phyloP scores from a whole-genome alignment of 352 stramenopile genomes.

The Globisporangium nagaii region DNA sequence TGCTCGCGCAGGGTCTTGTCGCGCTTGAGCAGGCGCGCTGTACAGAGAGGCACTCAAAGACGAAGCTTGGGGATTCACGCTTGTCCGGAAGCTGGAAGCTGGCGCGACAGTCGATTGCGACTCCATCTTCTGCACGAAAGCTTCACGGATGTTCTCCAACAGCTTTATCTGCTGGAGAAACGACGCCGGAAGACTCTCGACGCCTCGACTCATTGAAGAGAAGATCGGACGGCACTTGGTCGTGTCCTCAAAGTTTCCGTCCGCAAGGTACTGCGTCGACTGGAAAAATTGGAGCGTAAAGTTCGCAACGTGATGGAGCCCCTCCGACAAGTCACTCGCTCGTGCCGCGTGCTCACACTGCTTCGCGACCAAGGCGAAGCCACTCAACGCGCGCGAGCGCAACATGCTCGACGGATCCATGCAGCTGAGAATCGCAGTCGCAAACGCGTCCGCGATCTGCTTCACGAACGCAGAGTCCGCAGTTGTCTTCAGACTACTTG shows the following conservation, averaged over 20 bases:
- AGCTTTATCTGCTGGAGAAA: conserved; percentile 72
- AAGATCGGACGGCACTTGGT: conserved; percentile 54
- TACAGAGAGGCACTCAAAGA: conserved; percentile 6
- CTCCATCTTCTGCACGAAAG: conserved; percentile 22
- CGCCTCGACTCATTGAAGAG: conserved; percentile 24
- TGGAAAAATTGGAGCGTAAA: conserved; percentile 76
- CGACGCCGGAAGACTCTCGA: conserved; percentile 55
- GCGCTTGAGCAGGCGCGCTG: background rate
- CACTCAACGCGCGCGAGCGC: conserved; percentile 41
- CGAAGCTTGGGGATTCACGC: background rate
- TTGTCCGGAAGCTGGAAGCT: conserved; percentile 6
- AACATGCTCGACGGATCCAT: conserved; percentile 62
- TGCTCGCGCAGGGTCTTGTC: background rate
- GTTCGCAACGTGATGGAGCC: conserved; percentile 67
- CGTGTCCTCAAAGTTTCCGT: conserved; percentile 54
- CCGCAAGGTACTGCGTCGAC: conserved; percentile 50
- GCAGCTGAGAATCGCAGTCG: conserved; percentile 66
- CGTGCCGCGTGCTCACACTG: conserved; percentile 37
- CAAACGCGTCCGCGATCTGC: conserved; percentile 65
- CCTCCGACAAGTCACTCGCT: conserved; percentile 50
- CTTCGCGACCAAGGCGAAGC: conserved; percentile 52
- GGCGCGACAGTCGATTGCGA: conserved; percentile 5
- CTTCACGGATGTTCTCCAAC: conserved; percentile 51
- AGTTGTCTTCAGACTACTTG: conserved; percentile 45
- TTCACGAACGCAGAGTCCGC: conserved; percentile 65